Evolutionary conservation across 768 basidiomycete genomes (phyloP).

Genomic region (Tephrocybe rancida): DNA sequence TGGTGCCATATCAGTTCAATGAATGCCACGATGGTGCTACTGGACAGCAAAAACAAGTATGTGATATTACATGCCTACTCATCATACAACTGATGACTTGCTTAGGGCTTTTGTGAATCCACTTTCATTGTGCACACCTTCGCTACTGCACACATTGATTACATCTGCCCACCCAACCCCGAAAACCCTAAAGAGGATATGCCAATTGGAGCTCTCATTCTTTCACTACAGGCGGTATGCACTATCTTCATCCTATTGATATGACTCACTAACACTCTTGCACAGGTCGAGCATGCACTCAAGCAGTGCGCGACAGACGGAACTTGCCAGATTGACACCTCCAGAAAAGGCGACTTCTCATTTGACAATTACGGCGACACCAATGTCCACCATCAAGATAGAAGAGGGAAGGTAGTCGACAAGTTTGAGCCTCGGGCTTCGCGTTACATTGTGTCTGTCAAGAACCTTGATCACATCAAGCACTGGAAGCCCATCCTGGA

Average conservation of each 20-base stretch:
- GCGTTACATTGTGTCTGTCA: neutral
- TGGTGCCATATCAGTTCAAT: neutral
- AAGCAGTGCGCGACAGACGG: neutral
- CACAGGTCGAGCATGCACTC: conserved; percentile 1
- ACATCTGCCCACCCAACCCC: neutral
- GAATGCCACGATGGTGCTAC: neutral
- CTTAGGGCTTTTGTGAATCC: conserved; percentile 19
- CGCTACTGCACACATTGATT: conserved; percentile 15
- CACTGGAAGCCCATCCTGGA: neutral
- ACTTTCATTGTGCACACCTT: conserved; percentile 17
- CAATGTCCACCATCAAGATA: too few species aligned
- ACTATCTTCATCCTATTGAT: neutral
- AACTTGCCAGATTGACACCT: neutral
- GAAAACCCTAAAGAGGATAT: neutral
- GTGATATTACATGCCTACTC: neutral
- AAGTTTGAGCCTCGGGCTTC: neutral
- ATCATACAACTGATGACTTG: too few species aligned
- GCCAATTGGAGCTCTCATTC: neutral
- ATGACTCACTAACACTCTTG: neutral
- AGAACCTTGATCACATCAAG: neutral
- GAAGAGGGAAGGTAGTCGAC: neutral
- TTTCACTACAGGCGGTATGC: neutral
- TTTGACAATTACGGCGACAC: conserved; percentile 19
- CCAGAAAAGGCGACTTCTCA: conserved; percentile 8
- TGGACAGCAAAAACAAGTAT: neutral